Percentiles rank a stretch among this genome's conserved stretches.
Conservation (phyloP, 2,329 filamentous ascomycete genomes). For the Ceratocystis diversiconidia region DNA sequence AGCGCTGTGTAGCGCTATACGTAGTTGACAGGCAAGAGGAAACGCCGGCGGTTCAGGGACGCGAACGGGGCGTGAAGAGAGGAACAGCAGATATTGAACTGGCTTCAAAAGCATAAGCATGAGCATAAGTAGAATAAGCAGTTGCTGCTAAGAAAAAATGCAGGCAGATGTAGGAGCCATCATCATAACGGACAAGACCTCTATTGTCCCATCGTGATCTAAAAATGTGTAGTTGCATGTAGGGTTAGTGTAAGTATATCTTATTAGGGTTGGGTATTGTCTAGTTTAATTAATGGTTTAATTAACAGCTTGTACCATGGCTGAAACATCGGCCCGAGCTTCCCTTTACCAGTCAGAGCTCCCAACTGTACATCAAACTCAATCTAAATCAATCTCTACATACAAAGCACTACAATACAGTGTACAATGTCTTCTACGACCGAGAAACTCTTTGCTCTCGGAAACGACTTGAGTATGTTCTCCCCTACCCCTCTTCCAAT, state of each 20-base stretch:
- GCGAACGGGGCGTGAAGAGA: not conserved
- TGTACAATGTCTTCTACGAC: conserved; percentile 8
- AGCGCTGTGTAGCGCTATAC: conserved; percentile 23
- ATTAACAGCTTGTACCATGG: not conserved
- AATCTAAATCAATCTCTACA: not conserved
- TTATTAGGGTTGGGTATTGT: not conserved
- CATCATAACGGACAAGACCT: not conserved
- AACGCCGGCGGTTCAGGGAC: not conserved
- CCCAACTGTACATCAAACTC: not conserved
- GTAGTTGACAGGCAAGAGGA: not conserved
- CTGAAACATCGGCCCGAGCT: conserved; percentile 2
- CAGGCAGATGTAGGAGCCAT: not conserved
- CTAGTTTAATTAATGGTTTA: not conserved
- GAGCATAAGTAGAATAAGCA: not conserved
- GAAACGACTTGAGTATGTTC: conserved; percentile 33
- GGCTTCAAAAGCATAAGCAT: not conserved
- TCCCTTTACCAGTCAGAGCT: not conserved
- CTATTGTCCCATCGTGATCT: not conserved
- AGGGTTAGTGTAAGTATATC: not conserved
- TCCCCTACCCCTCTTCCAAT: not conserved
- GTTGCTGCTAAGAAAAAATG: not conserved
- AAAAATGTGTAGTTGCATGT: not conserved
- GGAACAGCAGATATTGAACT: not conserved
- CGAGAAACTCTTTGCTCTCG: conserved; percentile 28
- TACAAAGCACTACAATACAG: not conserved